These are phyloP conservation scores for Lactarius hengduanensis DNA, from an alignment of 768 basidiomycete species.

Conservation along the genomic window DNA sequence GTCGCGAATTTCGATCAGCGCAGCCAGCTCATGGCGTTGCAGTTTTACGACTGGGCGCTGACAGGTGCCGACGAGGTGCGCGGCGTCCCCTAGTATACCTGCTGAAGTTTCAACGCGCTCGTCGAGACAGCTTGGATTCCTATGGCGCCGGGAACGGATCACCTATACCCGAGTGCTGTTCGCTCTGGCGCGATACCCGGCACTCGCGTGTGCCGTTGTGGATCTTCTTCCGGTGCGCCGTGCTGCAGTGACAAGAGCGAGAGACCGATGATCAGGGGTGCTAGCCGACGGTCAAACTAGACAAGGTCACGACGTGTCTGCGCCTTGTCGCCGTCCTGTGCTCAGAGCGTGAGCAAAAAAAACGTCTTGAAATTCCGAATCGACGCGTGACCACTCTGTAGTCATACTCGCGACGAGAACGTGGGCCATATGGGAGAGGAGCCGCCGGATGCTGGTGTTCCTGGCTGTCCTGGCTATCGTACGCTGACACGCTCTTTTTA, in stretches of 20 bases:
- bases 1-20: neutral
- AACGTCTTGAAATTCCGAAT: neutral
- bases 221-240: constrained; percentile 13
- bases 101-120: neutral
- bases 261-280: neutral
- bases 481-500: neutral
- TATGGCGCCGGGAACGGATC: constrained; percentile 9
- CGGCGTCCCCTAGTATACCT: too few relatives aligned
- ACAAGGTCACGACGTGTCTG: neutral
- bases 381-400: constrained; percentile 3
- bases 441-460: constrained; percentile 19
- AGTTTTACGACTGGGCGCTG: constrained; percentile 26
- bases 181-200: constrained; percentile 19
- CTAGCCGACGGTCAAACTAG: neutral
- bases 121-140: constrained; percentile 11
- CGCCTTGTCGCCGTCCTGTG: constrained; percentile 6
- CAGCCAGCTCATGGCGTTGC: neutral
- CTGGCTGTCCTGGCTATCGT: constrained; percentile 6
- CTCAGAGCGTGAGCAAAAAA: constrained; percentile 14
- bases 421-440: constrained; percentile 35
- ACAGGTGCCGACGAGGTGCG: constrained; percentile 16
- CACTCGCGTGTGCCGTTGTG: constrained; percentile 9
- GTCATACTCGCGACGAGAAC: constrained; percentile 33
- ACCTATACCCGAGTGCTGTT: constrained; percentile 12
- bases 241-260: neutral